Evolutionary conservation across 139 green algal genomes (phyloP), one percentile per base, ranked within the genome.

Genomic region (Chlorella sp.): DNA sequence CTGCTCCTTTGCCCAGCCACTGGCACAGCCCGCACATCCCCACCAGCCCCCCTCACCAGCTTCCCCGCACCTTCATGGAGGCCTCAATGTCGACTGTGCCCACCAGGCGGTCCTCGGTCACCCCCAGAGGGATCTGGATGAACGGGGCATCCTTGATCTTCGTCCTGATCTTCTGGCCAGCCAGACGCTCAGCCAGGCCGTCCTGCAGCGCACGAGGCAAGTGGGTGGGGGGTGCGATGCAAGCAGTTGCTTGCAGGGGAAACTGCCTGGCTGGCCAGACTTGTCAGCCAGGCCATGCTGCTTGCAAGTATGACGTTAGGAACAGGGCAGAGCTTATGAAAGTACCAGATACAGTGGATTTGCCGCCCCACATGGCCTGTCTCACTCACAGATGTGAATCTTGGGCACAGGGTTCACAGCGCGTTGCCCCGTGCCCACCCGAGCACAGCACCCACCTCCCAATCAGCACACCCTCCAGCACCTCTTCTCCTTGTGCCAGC

Each of bases 1-100:
- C 48, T 16, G 7, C 73, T 40, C 32, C 26, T 21, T 42, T 32
- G 18, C 32, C 42, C n/a, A 37, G 32, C 18, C 91, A 92, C 48
- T 93, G 91, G 39, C 15, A 30, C 30, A 26, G 73, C 73, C 32
- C 12, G 3, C 30, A 3, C 73, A n/a, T 48, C 75, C 39, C 77
- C 0, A 2, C 37, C 39, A 19, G 12, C 32, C 75, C 30, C 42
- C 81, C 4, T 18, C 19, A 57, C 7, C 28, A 22, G 7, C 61
- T 24, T 12, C 12, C 75, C 21, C 95, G 16, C 82, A 96, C 94
- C 94, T 99, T 98, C 94, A 99, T 99, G 81, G 96, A 99, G 42
- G 97, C 97, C 93, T 99, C 98, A 85, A 99, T 99, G 93, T 99
- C 98, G 30, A 99, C 98, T 2, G 98, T 99, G 85, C 98, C 98